Evolutionary conservation across 495 filamentous ascomycete species (phyloP).

Genomic region (Daldinia vernicosa): DNA sequence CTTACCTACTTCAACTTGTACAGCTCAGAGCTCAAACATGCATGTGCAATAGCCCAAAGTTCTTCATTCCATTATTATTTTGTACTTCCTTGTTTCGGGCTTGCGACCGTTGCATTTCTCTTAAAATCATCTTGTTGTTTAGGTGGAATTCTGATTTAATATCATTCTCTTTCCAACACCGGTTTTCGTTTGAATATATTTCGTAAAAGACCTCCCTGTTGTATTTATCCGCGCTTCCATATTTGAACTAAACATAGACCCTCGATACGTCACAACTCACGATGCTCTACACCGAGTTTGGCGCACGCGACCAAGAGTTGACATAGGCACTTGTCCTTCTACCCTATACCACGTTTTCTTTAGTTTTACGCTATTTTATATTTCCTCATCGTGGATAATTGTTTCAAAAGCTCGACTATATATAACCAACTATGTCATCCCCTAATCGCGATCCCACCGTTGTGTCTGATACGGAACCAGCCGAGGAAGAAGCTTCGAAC

Average conservation of each 20-base stretch:
- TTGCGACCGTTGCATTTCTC: constrained; percentile 4
- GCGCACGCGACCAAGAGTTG: constrained; percentile 33
- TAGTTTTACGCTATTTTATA: neutral
- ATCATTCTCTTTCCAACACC: neutral
- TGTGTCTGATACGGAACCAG: constrained; percentile 47
- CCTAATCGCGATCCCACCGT: constrained; percentile 43
- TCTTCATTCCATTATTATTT: neutral
- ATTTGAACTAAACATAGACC: constrained; percentile 20
- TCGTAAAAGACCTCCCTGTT: neutral
- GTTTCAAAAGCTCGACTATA: neutral
- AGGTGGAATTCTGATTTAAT: too few species aligned
- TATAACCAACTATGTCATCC: constrained; percentile 40
- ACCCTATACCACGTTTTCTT: neutral
- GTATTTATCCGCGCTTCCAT: neutral
- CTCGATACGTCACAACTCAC: constrained; percentile 38
- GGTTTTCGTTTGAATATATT: neutral
- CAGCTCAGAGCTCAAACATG: neutral
- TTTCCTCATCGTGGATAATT: neutral
- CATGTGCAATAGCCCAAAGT: neutral
- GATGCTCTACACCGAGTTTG: constrained; percentile 23
- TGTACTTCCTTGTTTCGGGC: neutral
- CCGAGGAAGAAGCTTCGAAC: constrained; percentile 50
- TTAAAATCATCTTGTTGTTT: neutral
- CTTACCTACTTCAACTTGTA: neutral
- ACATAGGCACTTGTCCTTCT: constrained; percentile 23